These are phyloP conservation scores for Carex arenaria DNA, from an alignment of 202 grass and related monocot species.

Conservation along the genomic window DNA sequence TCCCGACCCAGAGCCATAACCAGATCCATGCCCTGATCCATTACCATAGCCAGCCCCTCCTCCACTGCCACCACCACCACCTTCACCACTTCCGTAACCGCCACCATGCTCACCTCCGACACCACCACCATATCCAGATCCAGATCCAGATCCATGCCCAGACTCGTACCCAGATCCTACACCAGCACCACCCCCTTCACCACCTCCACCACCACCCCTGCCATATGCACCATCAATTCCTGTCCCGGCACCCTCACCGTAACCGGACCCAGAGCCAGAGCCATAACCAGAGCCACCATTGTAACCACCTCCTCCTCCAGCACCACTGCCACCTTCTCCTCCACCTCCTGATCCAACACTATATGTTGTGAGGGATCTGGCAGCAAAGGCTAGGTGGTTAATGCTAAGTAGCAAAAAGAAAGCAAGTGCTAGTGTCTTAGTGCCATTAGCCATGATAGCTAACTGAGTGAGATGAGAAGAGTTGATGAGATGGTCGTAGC, in stretches of 20 bases:
- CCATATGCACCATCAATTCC: conserved; percentile 12
- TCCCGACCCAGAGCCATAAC: conserved; percentile 18
- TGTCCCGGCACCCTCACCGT: conserved; percentile 20
- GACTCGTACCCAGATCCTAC: conserved; percentile 18
- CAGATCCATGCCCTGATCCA: conserved; percentile 19
- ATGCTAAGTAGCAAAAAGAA: conserved; percentile 23
- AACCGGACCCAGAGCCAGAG: conserved; percentile 19
- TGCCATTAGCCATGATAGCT: background rate
- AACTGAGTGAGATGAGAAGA: conserved; percentile 2
- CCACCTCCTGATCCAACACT: conserved; percentile 20
- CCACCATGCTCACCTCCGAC: background rate
- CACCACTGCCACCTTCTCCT: background rate
- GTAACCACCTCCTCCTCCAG: conserved; percentile 14
- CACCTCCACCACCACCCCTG: conserved; percentile 13
- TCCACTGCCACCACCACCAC: conserved; percentile 12
- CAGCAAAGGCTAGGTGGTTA: conserved; percentile 15
- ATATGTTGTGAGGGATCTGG: conserved; percentile 17
- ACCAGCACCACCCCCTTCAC: conserved; percentile 20
- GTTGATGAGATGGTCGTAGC: conserved; percentile 10
- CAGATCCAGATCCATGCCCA: background rate
- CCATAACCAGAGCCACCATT: conserved; percentile 20
- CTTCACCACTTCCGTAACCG: background rate
- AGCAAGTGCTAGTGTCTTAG: conserved; percentile 16
- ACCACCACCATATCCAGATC: background rate
- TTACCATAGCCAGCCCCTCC: background rate